These are phyloP conservation scores for Grammothele lineata DNA, from an alignment of 768 basidiomycete species.

Conservation along the genomic window DNA sequence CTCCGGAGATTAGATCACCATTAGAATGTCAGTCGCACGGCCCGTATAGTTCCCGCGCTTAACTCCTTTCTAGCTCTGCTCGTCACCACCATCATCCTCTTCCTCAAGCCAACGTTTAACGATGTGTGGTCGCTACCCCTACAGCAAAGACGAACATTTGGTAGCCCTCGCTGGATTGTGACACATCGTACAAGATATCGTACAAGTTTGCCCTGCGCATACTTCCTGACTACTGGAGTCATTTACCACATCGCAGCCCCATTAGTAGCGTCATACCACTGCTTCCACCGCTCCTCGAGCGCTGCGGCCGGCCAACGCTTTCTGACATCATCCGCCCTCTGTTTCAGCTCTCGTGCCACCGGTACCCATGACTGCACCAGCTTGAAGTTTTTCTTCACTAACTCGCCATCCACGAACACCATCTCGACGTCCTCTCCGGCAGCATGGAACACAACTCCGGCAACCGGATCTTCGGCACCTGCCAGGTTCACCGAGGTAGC, in stretches of 20 bases:
- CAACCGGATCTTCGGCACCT: conserved; percentile 23
- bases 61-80: too few relatives aligned
- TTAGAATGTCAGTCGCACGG: too few relatives aligned
- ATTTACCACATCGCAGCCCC: conserved; percentile 8
- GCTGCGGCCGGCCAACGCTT: conserved; percentile 17
- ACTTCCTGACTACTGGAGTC: too few relatives aligned
- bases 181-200: too few relatives aligned
- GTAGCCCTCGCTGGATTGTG: too few relatives aligned
- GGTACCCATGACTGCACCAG: conserved; percentile 23
- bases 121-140: too few relatives aligned
- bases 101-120: too few relatives aligned
- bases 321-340: conserved; percentile 17
- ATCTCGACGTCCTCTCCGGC: conserved; percentile 26
- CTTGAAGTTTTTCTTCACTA: conserved; percentile 25
- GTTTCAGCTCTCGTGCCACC: conserved; percentile 22
- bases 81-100: too few relatives aligned
- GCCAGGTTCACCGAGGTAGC: conserved; percentile 26
- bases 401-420: conserved; percentile 29
- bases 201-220: too few relatives aligned
- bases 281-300: conserved; percentile 20
- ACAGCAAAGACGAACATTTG: too few relatives aligned
- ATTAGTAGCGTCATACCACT: conserved; percentile 17
- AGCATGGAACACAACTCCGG: conserved; percentile 26
- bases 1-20: too few relatives aligned
- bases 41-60: too few relatives aligned